Conservation (phyloP, 177 flowering plant genomes). For the Vitis hybrid region DNA sequence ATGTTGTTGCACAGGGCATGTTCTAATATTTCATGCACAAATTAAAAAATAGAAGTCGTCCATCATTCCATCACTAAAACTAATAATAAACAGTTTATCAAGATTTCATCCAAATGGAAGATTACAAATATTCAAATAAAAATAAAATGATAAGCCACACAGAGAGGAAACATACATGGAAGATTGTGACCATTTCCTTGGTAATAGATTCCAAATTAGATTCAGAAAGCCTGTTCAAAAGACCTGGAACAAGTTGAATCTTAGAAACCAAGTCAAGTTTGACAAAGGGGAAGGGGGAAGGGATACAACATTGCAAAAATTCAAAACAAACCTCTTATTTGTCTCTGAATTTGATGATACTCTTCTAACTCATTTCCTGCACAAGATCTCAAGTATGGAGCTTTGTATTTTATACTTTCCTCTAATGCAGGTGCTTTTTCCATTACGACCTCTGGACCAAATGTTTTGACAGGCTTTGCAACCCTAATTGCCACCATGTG, state of each 20-base stretch:
- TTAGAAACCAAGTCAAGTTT: not conserved
- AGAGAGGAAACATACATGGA: conserved; percentile 34
- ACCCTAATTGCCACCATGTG: conserved; percentile 14
- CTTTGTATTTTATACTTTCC: conserved; percentile 47
- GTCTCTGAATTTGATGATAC: conserved; percentile 58
- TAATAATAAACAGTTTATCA: no score
- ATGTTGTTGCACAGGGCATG: no score
- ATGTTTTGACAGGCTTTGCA: conserved; percentile 13
- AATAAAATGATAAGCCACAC: not conserved
- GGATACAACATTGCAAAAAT: no score
- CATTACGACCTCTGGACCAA: conserved; percentile 11
- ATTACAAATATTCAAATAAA: not conserved
- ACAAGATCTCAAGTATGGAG: conserved; percentile 74
- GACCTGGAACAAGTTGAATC: conserved; percentile 48
- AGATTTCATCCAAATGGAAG: no score
- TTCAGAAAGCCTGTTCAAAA: conserved; percentile 84
- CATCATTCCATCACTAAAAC: no score
- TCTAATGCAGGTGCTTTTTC: conserved; percentile 20
- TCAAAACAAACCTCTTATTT: not conserved
- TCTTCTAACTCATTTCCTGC: conserved; percentile 57
- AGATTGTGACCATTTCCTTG: conserved; percentile 56
- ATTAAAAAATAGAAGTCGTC: no score
- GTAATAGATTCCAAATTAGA: conserved; percentile 84
- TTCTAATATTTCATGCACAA: no score
- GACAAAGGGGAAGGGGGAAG: not conserved